Evolutionary conservation across 2,329 filamentous ascomycete species (phyloP), one percentile per base, ranked within the genome.

Genomic region (Ascochyta lentis): DNA sequence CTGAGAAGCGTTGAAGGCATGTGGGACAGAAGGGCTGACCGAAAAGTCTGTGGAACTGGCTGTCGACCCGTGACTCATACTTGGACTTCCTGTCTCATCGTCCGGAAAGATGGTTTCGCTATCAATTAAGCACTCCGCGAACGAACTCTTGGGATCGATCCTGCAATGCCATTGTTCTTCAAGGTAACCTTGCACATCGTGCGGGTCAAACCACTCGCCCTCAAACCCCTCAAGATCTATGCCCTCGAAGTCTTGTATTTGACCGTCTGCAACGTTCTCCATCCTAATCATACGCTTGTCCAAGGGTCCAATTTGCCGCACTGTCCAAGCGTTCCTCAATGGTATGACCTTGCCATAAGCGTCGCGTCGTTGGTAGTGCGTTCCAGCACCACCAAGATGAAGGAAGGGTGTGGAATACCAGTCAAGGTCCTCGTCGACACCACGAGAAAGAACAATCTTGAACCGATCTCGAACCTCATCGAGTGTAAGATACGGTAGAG

Each of bases 131-230:
- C 8, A 83, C 83, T 43, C 82, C 1, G 89, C 79, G 50, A 84
- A 86, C 16, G 89, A 86, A 9, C 83, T 80, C 9, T 80, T 78
- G 0, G 83, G 81, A 9, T 88, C 83, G 47, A 92, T 86, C 41
- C 79, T 71, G 27, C 92, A 83, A 5, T 87, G 87, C 27, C 84
- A 83, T 45, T 84, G 80, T 5, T 72, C 63, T 37, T 82, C 82
- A 3, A 96, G 77, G 68, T 92, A 95, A 12, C 84, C 81, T 72
- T 95, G 89, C 0, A 92, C 87, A 70, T 95, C 91, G 56, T 90
- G 83, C 0, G 86, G 78, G 67, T 95, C 90, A 63, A 89, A 90
- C 80, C 91, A 95, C 46, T 90, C 85, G 4, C 90, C 90, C 56
- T 89, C 84, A 58, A 88, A 89, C 0, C 86, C 89, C 1, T 83